Conservation (phyloP, 257 asterid genomes). For the Gentiana straminea region DNA sequence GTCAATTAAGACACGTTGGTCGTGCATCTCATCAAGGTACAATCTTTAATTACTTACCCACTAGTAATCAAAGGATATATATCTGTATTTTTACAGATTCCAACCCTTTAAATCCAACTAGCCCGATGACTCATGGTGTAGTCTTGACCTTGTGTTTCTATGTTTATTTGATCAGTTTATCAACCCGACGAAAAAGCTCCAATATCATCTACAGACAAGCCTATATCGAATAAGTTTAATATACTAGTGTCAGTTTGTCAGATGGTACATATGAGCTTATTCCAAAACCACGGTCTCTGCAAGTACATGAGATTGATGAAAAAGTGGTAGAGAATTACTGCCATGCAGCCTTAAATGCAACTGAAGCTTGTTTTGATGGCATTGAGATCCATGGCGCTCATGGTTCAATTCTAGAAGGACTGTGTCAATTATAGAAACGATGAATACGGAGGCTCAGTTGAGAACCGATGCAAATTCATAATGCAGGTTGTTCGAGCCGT, state of each 20-base stretch:
- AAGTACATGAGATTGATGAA: constrained; percentile 35
- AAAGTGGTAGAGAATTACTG: constrained; percentile 49
- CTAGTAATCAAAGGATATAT: no score
- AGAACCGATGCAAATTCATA: constrained; percentile 62
- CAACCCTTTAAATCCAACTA: no score
- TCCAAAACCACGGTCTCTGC: constrained; percentile 58
- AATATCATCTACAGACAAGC: constrained; percentile 62
- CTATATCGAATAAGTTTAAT: constrained; percentile 88
- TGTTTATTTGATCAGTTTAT: constrained; percentile 33
- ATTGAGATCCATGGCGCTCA: constrained; percentile 87
- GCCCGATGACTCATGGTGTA: no score
- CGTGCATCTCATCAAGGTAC: constrained; percentile 91
- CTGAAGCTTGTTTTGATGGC: constrained; percentile 64
- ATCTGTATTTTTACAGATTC: no score
- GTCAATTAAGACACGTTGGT: constrained; percentile 96
- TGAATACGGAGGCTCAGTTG: constrained; percentile 66
- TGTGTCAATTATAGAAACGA: constrained; percentile 72
- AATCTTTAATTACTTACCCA: no score
- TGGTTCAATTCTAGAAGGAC: constrained; percentile 76
- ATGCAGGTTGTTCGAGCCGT: constrained; percentile 50
- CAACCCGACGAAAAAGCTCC: constrained; percentile 70
- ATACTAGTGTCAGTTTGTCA: constrained; percentile 42
- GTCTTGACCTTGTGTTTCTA: no score
- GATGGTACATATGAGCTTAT: constrained; percentile 51
- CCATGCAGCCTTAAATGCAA: constrained; percentile 69